Conservation (phyloP, 2,329 filamentous ascomycete genomes). For the Calonectria pauciramosa region DNA sequence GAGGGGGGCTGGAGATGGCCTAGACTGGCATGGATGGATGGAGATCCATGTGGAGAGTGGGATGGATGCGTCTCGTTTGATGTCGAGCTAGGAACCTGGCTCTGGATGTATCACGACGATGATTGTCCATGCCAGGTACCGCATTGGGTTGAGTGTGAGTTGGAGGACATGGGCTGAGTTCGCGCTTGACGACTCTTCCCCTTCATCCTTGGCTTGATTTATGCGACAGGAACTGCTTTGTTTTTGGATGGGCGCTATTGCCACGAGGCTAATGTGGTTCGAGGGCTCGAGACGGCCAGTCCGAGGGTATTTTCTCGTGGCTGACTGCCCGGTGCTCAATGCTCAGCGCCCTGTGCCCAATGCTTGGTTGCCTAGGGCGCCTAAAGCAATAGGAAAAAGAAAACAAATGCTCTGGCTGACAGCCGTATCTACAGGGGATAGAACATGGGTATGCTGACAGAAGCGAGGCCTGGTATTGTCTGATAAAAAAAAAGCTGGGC, state of each 20-base stretch:
- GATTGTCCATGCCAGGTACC: background rate
- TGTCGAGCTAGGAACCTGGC: constrained; percentile 17
- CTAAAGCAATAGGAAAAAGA: background rate
- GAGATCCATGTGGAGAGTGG: constrained; percentile 19
- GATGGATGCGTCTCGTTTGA: background rate
- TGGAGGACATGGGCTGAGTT: background rate
- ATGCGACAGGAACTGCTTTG: background rate
- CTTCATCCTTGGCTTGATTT: background rate
- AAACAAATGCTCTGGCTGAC: background rate
- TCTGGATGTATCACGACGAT: background rate
- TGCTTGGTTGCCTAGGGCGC: background rate
- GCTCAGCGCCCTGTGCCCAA: background rate
- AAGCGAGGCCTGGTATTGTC: background rate
- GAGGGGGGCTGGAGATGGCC: constrained; percentile 15
- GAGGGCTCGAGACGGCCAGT: background rate
- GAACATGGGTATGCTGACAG: background rate
- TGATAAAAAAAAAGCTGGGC: background rate
- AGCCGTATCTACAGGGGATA: background rate
- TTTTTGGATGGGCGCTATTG: background rate
- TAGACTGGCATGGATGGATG: constrained; percentile 21
- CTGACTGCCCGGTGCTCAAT: constrained; percentile 1
- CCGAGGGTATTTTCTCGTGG: background rate
- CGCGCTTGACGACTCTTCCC: background rate
- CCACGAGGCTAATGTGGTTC: background rate
- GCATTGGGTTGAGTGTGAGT: background rate